These are phyloP conservation scores for Wickerhamomyces mucosus DNA, from an alignment of 805 yeast genomes.

Conservation along the genomic window DNA sequence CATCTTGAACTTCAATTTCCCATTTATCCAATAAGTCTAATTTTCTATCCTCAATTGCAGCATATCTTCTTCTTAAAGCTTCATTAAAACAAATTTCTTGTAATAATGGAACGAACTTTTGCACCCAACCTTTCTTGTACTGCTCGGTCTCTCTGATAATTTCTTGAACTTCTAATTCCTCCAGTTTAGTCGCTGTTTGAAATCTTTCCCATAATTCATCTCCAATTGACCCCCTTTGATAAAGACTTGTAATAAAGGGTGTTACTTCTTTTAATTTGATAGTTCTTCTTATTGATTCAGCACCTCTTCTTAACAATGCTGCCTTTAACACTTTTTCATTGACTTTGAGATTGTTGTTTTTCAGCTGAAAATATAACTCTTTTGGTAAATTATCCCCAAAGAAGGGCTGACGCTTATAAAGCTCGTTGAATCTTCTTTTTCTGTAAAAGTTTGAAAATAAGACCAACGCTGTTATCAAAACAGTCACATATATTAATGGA, in stretches of 20 bases:
- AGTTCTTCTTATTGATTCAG: conserved; percentile 79
- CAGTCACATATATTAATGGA: conserved; percentile 67
- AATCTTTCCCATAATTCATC: conserved; percentile 80
- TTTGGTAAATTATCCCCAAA: conserved; percentile 61
- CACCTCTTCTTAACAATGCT: conserved; percentile 61
- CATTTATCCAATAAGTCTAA: conserved; percentile 22
- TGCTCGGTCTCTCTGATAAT: conserved; percentile 66
- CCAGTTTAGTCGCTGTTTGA: conserved; percentile 65
- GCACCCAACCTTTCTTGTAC: conserved; percentile 74
- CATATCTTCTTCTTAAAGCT: conserved; percentile 71
- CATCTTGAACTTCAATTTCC: conserved; percentile 17
- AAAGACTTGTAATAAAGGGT: conserved; percentile 57
- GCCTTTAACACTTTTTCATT: conserved; percentile 73
- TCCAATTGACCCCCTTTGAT: conserved; percentile 85
- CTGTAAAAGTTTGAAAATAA: conserved; percentile 66
- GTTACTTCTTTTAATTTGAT: conserved; percentile 75
- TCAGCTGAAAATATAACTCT: conserved; percentile 53
- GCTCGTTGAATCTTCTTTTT: conserved; percentile 37
- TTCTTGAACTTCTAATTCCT: conserved; percentile 74
- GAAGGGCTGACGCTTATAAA: conserved; percentile 58
- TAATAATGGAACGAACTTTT: conserved; percentile 61
- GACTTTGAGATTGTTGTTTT: conserved; percentile 43
- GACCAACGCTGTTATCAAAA: conserved; percentile 55
- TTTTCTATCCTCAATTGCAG: conserved; percentile 31
- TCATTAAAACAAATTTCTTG: conserved; percentile 90